A percentile compares a stretch with the other conserved stretches of the same genome.
These are phyloP conservation scores for Neostapfia colusana DNA, from an alignment of 176 grass and related monocot species.

Conservation along the genomic window DNA sequence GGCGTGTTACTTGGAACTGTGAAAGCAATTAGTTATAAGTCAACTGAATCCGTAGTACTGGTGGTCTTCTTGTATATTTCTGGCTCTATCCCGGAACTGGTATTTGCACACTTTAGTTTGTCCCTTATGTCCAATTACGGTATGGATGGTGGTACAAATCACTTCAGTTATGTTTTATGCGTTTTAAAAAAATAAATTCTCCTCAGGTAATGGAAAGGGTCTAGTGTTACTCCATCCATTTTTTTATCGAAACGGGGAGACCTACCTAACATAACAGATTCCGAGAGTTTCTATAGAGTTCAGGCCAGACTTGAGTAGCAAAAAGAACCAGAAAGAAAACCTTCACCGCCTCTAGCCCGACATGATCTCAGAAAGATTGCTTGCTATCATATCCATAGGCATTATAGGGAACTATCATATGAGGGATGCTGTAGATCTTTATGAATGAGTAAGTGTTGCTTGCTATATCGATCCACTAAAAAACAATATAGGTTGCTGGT, in stretches of 20 bases:
- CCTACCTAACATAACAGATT: no score
- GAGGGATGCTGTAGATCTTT: not conserved
- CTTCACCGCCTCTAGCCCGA: no score
- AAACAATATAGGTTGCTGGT: not conserved
- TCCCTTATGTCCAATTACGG: not conserved
- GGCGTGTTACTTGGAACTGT: not conserved
- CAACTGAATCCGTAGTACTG: not conserved
- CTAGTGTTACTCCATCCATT: not conserved
- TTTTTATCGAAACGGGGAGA: not conserved
- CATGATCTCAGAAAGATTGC: not conserved
- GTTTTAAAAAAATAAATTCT: not conserved
- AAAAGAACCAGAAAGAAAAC: no score
- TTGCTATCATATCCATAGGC: constrained; percentile 1
- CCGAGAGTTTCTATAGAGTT: not conserved
- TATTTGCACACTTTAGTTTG: not conserved
- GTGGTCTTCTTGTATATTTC: not conserved
- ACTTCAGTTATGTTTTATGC: not conserved
- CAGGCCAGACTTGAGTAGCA: not conserved
- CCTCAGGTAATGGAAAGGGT: not conserved
- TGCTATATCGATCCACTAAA: constrained; percentile 16
- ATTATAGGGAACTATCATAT: not conserved
- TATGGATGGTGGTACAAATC: not conserved
- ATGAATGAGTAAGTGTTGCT: not conserved
- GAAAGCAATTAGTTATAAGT: not conserved
- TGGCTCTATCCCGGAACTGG: not conserved